Conservation (phyloP, 768 basidiomycete genomes). For the Xerocomus spinulosus region DNA sequence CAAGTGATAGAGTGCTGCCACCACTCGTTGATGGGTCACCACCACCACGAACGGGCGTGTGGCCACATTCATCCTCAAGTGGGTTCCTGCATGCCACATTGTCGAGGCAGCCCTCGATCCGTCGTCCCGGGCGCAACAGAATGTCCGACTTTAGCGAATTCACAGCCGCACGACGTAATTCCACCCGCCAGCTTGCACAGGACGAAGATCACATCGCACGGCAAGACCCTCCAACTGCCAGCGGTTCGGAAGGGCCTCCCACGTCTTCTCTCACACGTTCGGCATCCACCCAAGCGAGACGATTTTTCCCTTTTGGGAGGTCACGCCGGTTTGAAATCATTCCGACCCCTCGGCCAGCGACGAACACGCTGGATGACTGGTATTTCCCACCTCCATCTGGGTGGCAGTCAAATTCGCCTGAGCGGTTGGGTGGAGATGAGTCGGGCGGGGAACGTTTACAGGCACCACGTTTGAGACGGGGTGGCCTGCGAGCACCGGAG, state of each 20-base stretch:
- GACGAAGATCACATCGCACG: slow-evolving; percentile 23
- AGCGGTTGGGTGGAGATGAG: slow-evolving; percentile 24
- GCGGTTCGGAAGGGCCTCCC: background rate
- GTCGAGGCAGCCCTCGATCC: slow-evolving; percentile 56
- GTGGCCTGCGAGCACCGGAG: slow-evolving; percentile 64
- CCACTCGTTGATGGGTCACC: slow-evolving; percentile 27
- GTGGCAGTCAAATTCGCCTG: slow-evolving; percentile 15
- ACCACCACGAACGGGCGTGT: slow-evolving; percentile 15
- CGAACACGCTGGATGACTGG: slow-evolving; percentile 31
- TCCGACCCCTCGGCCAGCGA: slow-evolving; percentile 28
- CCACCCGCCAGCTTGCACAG: slow-evolving; percentile 33
- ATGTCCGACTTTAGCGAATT: slow-evolving; percentile 71
- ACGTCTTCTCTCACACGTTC: slow-evolving; percentile 12
- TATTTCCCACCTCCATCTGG: slow-evolving; percentile 27
- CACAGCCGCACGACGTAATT: slow-evolving; percentile 57
- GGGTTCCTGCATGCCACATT: slow-evolving; percentile 33
- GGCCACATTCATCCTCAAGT: slow-evolving; percentile 23
- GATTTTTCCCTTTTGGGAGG: slow-evolving; percentile 56
- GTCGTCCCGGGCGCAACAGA: slow-evolving; percentile 51
- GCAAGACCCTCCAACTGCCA: slow-evolving; percentile 7
- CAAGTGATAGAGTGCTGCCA: slow-evolving; percentile 25
- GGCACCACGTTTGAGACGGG: slow-evolving; percentile 57
- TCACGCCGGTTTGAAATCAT: slow-evolving; percentile 40
- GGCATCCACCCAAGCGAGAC: slow-evolving; percentile 32
- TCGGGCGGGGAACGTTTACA: slow-evolving; percentile 34